Base-by-base conservation (phyloP, 805 yeast genomes). In the Huiozyma sinensis region DNA sequence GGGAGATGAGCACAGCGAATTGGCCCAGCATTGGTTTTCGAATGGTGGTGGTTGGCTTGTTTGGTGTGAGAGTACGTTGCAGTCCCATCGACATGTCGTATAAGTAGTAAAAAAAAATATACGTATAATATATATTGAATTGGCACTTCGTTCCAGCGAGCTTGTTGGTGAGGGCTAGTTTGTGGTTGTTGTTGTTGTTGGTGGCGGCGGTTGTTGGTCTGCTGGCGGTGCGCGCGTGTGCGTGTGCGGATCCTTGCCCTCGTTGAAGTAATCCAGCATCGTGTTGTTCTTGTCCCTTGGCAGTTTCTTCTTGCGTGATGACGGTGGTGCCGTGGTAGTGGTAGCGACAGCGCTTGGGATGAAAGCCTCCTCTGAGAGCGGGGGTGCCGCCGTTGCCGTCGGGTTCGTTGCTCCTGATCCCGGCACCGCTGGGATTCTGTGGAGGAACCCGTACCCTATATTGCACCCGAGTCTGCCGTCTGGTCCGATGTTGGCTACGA, bases 361-460 rank as follows among this genome's bases (percentile, higher is more conserved):
- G 34, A 32, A 32, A 3, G 34, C 34, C 12, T 34, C 17, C 5
- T 8, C 27, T 8, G 17, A n/a, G 4, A 34, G 12, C 27, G 10
- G 37, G 9, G 37, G 13, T 34, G 10, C 5, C 33, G 9, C 11
- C 3, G 3, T 8, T 11, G 9, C 3, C 5, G 33, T 11, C 5
- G 33, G 33, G 6, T 33, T 24, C 6, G 28, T 28, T 32, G 11
- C 9, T 4, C 24, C 24, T 4, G 24, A 17, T 17, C 24, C 24
- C 38, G 31, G 39, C 6, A 58, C 60, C 1, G 78, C 76, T 1
- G 97, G 96, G n/a, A 85, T 64, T 47, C 92, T 68, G 58, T 90
- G 97, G 41, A 90, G 67, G 42, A 83, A 71, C 0, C 98, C 98
- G 55, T 88, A 89, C 0, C 97, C 97, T 13, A 90, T 94, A 50